Evolutionary conservation across 345 rosid genomes (phyloP), one percentile per base, ranked within the genome.

Genomic region (Ailanthus altissimus): DNA sequence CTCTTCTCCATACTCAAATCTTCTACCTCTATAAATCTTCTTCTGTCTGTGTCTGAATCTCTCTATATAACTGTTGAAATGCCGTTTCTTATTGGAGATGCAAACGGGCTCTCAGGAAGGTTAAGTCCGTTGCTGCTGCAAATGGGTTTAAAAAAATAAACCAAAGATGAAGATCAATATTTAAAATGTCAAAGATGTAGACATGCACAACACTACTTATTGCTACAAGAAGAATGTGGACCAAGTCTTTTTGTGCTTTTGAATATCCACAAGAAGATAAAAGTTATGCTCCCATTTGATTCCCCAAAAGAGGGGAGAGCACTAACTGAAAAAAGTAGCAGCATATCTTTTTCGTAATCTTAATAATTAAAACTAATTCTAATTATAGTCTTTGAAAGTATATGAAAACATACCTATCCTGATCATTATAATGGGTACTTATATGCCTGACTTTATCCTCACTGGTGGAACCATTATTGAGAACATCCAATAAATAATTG

Each of bases 61-160:
- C 92, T 92, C 94, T 94, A 89, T 81, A 81, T 90, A 82, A 75
- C 90, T 65, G 91, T 89, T 10, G 98, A 90, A 81, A 93, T 91
- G 50, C 91, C 87, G 47, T 86, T 87, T 70, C 90, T 85, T 32
- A 82, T 79, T 16, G 85, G 75, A 73, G 91, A 77, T 57, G 98
- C 90, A 81, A 96, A 96, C 1, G 98, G 97, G 86, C 97, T 93
- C 76, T 96, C 97, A 0, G 99, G 99, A 79, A 93, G 93, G 74
- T 90, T 81, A 42, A 87, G 73, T 78, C 88, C 93, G 76, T 87
- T 90, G 82, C 81, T 87, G 85, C 90, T 54, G 78, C 81, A 72
- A 26, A 8, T 36, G 58, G 46, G 36, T 32, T 28, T 47, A 76
- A n/a, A n/a, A 62, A 26, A 43, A 8, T 51, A 26, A 20, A 32